Evolutionary conservation across 2,329 filamentous ascomycete species (phyloP).

Genomic region (Simplicillium aogashimaense): DNA sequence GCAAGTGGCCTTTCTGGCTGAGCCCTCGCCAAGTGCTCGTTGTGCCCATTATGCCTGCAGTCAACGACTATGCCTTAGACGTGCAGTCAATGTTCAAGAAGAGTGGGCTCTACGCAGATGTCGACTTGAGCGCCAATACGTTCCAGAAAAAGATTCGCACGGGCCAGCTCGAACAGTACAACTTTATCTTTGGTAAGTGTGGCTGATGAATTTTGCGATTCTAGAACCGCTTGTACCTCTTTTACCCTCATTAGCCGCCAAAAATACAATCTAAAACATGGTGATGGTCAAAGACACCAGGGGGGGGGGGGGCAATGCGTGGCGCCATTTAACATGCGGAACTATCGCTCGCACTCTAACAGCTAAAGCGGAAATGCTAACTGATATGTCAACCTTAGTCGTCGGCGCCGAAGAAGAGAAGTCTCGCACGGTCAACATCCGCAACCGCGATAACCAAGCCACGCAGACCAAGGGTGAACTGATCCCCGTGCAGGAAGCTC

Average conservation of each 20-base stretch:
- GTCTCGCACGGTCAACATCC: conserved; percentile 51
- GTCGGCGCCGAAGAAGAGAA: conserved; percentile 53
- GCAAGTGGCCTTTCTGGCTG: conserved; percentile 86
- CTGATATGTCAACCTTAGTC: conserved; percentile 24
- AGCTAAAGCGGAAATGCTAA: too few species aligned
- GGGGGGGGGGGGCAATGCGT: too few species aligned
- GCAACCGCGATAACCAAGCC: conserved; percentile 52
- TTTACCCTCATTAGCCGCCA: not conserved
- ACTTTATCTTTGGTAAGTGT: conserved; percentile 63
- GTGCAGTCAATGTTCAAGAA: conserved; percentile 59
- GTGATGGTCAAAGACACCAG: too few species aligned
- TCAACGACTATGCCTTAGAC: conserved; percentile 69
- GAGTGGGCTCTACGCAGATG: conserved; percentile 57
- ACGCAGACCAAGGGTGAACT: conserved; percentile 53
- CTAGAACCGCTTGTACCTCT: not conserved
- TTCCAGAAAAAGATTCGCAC: conserved; percentile 85
- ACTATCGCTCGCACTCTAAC: too few species aligned
- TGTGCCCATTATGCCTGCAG: conserved; percentile 60
- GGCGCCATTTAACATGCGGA: too few species aligned
- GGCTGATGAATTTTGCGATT: not conserved
- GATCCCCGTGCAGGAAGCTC: conserved; percentile 43
- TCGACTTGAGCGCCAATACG: conserved; percentile 56
- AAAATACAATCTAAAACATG: not conserved
- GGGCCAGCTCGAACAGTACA: conserved; percentile 72
- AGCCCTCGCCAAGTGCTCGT: conserved; percentile 66